Percentiles rank a stretch among this genome's conserved stretches.
These are phyloP conservation scores for Neoboletus subvelutipes DNA, from an alignment of 768 basidiomycete species.

Conservation along the genomic window DNA sequence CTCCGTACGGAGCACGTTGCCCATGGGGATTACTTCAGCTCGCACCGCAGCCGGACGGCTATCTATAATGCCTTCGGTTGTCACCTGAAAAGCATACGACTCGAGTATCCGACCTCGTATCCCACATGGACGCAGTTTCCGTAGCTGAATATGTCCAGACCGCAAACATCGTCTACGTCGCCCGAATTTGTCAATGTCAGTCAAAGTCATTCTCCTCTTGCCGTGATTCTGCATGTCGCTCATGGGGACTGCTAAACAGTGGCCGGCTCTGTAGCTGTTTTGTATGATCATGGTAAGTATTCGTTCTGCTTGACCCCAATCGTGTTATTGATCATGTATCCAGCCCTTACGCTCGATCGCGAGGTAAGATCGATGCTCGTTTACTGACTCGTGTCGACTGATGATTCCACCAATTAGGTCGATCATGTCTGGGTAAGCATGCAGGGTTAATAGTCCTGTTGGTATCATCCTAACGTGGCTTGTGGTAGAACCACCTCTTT, in stretches of 20 bases:
- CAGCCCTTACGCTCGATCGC: constrained; percentile 17
- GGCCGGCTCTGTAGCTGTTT: constrained; percentile 4
- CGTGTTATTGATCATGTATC: neutral
- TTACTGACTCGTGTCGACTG: neutral
- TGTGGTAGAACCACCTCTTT: constrained; percentile 1
- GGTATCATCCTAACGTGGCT: neutral
- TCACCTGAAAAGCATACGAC: neutral
- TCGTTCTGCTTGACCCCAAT: neutral
- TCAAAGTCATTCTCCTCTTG: constrained; percentile 7
- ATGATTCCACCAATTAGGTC: constrained; percentile 4
- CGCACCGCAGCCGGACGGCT: too few relatives aligned
- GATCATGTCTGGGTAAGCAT: constrained; percentile 21
- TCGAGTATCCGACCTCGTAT: too few relatives aligned
- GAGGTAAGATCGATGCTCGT: constrained; percentile 9
- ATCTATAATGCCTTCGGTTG: too few relatives aligned
- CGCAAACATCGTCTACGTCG: constrained; percentile 4
- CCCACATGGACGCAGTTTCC: neutral
- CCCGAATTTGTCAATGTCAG: constrained; percentile 14
- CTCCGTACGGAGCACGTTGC: too few relatives aligned
- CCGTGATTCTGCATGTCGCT: neutral
- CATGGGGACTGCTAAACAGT: constrained; percentile 5
- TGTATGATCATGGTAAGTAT: constrained; percentile 25
- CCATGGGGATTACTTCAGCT: too few relatives aligned
- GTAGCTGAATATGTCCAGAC: neutral
- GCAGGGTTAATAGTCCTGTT: neutral